These are phyloP conservation scores for Chlamydomonas schloesseri DNA, from an alignment of 139 green algal species.

Conservation along the genomic window DNA sequence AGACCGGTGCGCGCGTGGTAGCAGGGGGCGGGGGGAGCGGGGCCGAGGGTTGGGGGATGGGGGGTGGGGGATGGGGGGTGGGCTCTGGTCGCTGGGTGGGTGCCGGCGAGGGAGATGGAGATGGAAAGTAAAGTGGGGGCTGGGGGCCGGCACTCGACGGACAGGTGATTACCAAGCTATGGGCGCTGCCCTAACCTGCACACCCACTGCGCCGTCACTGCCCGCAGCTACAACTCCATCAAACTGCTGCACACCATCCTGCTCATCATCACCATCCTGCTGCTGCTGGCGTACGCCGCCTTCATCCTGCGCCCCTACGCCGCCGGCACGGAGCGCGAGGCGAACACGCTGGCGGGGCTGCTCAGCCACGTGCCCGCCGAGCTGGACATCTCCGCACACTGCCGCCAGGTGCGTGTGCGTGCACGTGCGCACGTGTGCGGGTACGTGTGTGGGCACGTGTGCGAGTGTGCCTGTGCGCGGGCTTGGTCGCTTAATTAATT, in stretches of 20 bases:
- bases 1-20: no score
- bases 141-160: no score
- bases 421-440: no score
- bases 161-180: no score
- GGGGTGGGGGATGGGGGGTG: no score
- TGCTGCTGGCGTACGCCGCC: neutral
- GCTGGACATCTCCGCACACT: conserved; percentile 5
- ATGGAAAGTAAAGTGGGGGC: neutral
- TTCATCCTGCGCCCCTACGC: conserved; percentile 37
- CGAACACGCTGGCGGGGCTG: conserved; percentile 1
- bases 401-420: neutral
- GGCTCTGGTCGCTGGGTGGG: no score
- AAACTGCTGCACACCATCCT: conserved; percentile 39
- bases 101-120: no score
- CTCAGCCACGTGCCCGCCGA: conserved; percentile 30
- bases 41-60: neutral
- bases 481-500: no score
- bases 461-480: no score
- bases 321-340: neutral
- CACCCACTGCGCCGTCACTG: neutral
- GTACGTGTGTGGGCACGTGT: no score
- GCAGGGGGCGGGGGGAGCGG: neutral
- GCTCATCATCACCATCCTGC: conserved; percentile 9
- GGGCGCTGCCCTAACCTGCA: no score
- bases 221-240: conserved; percentile 31